These are phyloP conservation scores for Grosmannia penicillata DNA, from an alignment of 2,329 filamentous ascomycete genomes.

Conservation along the genomic window DNA sequence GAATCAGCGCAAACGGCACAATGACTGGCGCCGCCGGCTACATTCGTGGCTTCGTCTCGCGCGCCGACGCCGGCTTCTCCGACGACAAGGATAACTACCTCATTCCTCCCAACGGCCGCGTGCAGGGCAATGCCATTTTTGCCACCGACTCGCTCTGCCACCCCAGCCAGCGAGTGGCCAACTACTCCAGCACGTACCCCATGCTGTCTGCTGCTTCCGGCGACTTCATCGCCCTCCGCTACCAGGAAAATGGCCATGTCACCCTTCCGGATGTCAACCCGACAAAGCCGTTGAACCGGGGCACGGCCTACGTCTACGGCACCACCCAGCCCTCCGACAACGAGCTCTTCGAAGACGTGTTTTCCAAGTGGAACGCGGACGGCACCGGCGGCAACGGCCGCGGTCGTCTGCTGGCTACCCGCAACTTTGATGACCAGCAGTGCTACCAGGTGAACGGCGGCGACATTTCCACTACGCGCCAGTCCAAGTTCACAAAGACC, in stretches of 20 bases:
- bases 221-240: conserved; percentile 50
- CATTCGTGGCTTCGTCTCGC: conserved; percentile 52
- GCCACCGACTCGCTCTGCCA: conserved; percentile 47
- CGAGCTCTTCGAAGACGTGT: conserved; percentile 46
- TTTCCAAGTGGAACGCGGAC: conserved; percentile 62
- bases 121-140: conserved; percentile 30
- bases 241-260: conserved; percentile 66
- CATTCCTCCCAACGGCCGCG: conserved; percentile 38
- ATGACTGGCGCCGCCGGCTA: conserved; percentile 60
- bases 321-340: conserved; percentile 41
- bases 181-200: conserved; percentile 43
- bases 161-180: conserved; percentile 42
- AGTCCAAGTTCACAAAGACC: conserved; percentile 34
- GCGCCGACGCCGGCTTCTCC: conserved; percentile 37
- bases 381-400: conserved; percentile 69
- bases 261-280: conserved; percentile 39
- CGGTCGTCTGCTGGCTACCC: conserved; percentile 60
- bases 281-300: conserved; percentile 49
- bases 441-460: conserved; percentile 68
- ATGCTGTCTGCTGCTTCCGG: conserved; percentile 46
- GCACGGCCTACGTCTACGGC: conserved; percentile 62
- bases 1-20: conserved; percentile 58
- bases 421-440: conserved; percentile 78
- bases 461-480: conserved; percentile 43
- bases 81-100: conserved; percentile 48